Conservation (phyloP, 805 yeast species). For the Yarrowia keelungensis region DNA sequence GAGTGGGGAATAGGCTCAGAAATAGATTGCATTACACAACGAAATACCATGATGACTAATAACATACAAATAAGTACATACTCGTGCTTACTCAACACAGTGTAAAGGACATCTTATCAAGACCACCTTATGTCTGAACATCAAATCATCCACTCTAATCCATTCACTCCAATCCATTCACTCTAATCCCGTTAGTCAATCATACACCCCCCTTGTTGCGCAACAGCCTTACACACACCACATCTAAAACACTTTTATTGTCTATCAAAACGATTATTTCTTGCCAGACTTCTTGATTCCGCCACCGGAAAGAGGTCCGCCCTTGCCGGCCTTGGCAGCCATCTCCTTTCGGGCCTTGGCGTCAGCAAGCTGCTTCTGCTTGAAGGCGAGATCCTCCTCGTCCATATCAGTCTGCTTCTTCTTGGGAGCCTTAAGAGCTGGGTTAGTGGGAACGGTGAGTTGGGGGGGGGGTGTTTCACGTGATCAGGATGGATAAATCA, state of each 20-base stretch:
- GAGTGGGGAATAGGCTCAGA: background rate
- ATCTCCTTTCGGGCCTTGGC: slow-evolving; percentile 91
- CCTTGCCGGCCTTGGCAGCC: slow-evolving; percentile 84
- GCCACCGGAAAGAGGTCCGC: slow-evolving; percentile 91
- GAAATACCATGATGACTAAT: too few relatives aligned
- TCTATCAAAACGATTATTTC: slow-evolving; percentile 11
- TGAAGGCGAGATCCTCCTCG: slow-evolving; percentile 89
- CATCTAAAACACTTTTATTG: too few relatives aligned
- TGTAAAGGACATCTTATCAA: too few relatives aligned
- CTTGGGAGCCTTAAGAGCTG: slow-evolving; percentile 69
- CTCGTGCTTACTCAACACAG: too few relatives aligned
- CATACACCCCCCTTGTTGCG: too few relatives aligned
- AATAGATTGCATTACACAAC: too few relatives aligned
- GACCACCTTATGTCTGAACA: too few relatives aligned
- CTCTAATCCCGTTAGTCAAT: too few relatives aligned
- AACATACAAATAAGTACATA: too few relatives aligned
- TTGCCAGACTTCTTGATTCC: slow-evolving; percentile 82
- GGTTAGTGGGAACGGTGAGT: slow-evolving; percentile 5
- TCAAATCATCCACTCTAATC: too few relatives aligned
- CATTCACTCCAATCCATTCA: too few relatives aligned
- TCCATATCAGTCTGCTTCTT: slow-evolving; percentile 84
- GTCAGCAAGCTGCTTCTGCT: slow-evolving; percentile 93
- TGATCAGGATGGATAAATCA: background rate
- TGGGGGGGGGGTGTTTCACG: background rate
- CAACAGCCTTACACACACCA: too few relatives aligned